phyloP scores from a whole-genome alignment of 257 asterid species.

The Verbascum thapsus region DNA sequence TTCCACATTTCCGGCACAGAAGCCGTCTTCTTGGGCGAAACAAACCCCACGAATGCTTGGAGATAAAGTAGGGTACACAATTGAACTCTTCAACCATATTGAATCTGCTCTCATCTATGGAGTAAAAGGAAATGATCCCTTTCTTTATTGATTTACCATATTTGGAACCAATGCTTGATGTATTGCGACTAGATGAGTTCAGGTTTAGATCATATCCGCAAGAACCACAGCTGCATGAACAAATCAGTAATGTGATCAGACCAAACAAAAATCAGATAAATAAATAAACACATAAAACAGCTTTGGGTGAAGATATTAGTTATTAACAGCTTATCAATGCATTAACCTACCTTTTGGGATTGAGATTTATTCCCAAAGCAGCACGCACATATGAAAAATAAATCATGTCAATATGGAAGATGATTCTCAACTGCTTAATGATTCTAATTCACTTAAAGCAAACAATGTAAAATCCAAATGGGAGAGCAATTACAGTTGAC shows the following conservation, averaged over 20 bases:
- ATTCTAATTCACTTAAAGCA: not conserved
- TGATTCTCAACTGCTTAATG: not conserved
- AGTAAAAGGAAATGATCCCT: constrained; percentile 77
- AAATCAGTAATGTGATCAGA: constrained; percentile 17
- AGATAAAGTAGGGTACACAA: constrained; percentile 60
- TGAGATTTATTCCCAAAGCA: not conserved
- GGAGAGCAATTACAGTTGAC: not conserved
- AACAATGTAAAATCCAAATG: not conserved
- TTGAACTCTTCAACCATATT: constrained; percentile 55
- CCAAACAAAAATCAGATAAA: constrained; percentile 16
- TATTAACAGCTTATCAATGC: not conserved
- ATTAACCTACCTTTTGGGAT: not conserved
- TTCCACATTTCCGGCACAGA: constrained; percentile 78
- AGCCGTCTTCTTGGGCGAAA: constrained; percentile 60
- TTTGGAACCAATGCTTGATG: constrained; percentile 73
- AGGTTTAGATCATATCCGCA: constrained; percentile 80
- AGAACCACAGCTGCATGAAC: constrained; percentile 76
- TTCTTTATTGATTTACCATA: constrained; percentile 75
- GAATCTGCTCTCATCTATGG: constrained; percentile 78
- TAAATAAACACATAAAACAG: not conserved
- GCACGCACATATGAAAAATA: not conserved
- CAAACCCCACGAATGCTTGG: constrained; percentile 68
- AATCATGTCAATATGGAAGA: constrained; percentile 1
- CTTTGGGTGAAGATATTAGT: not conserved
- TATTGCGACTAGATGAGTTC: constrained; percentile 80